Evolutionary conservation across 257 asterid genomes (phyloP).

Genomic region (Petunia axillaris): DNA sequence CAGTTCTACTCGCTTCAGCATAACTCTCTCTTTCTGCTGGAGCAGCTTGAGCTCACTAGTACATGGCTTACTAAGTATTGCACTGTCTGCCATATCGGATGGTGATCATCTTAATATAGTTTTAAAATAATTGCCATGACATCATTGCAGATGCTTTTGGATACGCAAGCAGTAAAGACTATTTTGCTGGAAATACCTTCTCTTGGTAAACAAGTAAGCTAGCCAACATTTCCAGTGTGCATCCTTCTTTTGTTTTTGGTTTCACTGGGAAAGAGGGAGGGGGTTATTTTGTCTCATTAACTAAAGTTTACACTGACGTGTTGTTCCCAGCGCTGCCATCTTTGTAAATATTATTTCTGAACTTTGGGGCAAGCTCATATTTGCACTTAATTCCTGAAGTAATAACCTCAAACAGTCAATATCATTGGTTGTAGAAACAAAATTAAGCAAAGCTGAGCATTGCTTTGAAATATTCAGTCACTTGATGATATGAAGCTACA

Average conservation of each 20-base stretch:
- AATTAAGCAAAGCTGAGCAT: not conserved
- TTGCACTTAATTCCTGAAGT: constrained; percentile 11
- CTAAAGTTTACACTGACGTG: not conserved
- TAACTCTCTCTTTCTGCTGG: not conserved
- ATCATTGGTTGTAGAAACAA: not conserved
- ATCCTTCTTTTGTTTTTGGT: not conserved
- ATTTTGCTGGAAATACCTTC: constrained; percentile 94
- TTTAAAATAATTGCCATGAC: constrained; percentile 18
- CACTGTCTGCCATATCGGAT: not conserved
- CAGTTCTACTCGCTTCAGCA: constrained; percentile 8
- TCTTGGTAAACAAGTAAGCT: constrained; percentile 82
- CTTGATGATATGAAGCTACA: not conserved
- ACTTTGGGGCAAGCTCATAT: not conserved
- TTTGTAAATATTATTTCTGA: not conserved
- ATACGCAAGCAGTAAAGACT: constrained; percentile 96
- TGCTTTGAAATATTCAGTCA: constrained; percentile 6
- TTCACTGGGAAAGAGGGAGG: no score
- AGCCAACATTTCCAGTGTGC: constrained; percentile 17
- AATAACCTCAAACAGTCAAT: constrained; percentile 1
- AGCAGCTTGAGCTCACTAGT: constrained; percentile 9
- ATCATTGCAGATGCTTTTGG: constrained; percentile 86
- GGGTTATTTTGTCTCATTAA: not conserved
- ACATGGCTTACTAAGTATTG: not conserved
- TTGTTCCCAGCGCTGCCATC: not conserved
- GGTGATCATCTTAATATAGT: constrained; percentile 18